Base-by-base conservation (phyloP, 2,329 filamentous ascomycete species). In the Tolypocladium ovalisporum region DNA sequence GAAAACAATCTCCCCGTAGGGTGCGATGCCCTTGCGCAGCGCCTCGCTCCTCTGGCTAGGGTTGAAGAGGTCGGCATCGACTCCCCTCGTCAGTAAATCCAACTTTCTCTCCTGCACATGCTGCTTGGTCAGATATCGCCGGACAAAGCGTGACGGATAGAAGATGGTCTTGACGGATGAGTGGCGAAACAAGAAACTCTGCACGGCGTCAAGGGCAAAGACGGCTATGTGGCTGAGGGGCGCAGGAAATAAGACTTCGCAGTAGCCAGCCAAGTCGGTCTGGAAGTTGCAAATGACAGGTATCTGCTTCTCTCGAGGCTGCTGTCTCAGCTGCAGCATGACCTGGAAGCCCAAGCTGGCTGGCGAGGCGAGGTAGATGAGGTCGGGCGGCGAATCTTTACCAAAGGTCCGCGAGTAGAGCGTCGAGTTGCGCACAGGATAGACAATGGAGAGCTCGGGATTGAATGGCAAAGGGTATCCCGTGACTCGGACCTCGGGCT, bases 391-490 rank as follows among this genome's bases (percentile, higher is more conserved):
- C 1, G 64, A 60, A 57, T 72, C 69, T 37, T 67, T 65, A 44
- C 80, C 76, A 66, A 87, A 88, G 0, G 85, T 84, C 52, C 77
- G 76, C 6, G 74, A 71, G 68, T 83, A 87, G 40, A 89, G 71
- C 4, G 79, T 74, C 3, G 82, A 83, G 36, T 88, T 76, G 27
- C 84, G 80, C 57, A 88, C 85, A 0, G 86, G 86, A 61, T 88
- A 88, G 15, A 85, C 85, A 29, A 89, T 79, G 10, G 84, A 86
- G 52, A 89, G 76, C 63, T 88, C 85, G 0, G 85, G 86, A 68
- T 88, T 88, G 72, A 88, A 88, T 0, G 86, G 86, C 2, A 89
- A 71, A 7, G 84, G 84, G 62, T 84, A 86, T 19, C 86, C 86
- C 22, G 79, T 76, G 1, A 88, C 73, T 19, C 85, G 80, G 17